Conservation (phyloP, 495 filamentous ascomycete genomes). For the Penicillium desertorum region DNA sequence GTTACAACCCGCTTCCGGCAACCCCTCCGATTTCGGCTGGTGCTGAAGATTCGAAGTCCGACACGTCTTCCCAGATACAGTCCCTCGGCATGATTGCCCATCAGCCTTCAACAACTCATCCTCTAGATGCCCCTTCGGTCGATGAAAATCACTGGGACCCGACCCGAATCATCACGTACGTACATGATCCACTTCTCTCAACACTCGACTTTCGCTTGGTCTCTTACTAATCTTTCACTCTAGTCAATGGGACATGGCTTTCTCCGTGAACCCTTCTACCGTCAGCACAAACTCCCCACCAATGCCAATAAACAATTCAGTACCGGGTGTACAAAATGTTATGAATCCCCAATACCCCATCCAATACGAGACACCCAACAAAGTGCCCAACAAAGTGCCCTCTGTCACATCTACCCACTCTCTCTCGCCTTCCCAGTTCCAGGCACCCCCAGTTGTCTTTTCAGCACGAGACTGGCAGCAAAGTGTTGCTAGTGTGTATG, state of each 20-base stretch:
- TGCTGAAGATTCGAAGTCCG: conserved; percentile 73
- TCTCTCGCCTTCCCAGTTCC: conserved; percentile 55
- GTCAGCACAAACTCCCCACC: conserved; percentile 53
- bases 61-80: conserved; percentile 71
- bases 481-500: conserved; percentile 85
- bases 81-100: conserved; percentile 72
- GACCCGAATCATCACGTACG: conserved; percentile 90
- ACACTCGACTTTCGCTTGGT: not conserved
- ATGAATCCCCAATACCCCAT: conserved; percentile 39
- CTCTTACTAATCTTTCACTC: conserved; percentile 29
- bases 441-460: conserved; percentile 64
- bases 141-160: conserved; percentile 86
- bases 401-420: conserved; percentile 45
- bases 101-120: conserved; percentile 45
- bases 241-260: conserved; percentile 91
- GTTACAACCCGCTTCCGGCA: conserved; percentile 73
- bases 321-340: conserved; percentile 33
- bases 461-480: conserved; percentile 97
- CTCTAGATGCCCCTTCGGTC: conserved; percentile 56
- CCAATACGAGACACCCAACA: conserved; percentile 39
- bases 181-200: not conserved
- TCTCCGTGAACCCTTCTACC: conserved; percentile 62
- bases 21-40: conserved; percentile 79
- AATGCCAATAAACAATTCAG: conserved; percentile 35
- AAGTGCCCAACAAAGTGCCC: conserved; percentile 35